Evolutionary conservation across 2,329 filamentous ascomycete genomes (phyloP), one percentile per base, ranked within the genome.

Genomic region (Nigrograna mackinnonii): DNA sequence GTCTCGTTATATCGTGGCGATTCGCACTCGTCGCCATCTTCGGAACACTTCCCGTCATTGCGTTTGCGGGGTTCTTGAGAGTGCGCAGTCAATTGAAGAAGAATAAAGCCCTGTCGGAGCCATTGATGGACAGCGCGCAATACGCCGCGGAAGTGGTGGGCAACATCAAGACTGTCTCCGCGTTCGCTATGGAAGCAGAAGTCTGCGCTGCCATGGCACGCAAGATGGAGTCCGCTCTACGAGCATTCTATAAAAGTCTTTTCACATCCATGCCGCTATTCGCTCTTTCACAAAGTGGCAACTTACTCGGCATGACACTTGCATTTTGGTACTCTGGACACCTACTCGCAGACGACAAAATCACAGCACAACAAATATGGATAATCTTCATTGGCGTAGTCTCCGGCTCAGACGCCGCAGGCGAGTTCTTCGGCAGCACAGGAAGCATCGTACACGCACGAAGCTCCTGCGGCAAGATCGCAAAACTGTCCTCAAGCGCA

Each of bases 111-210:
- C 84, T 85, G 48, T 75, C 77, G 1, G 76, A 74, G n/a, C 55
- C 54, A 11, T 68, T 68, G 31, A 54, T 62, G 6, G 50, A 54
- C 14, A 68, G 64, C 34, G 63, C 66, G 32, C 55, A 54, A 4
- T 52, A 69, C 16, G 68, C 67, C 11, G 55, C 65, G 1, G 91
- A 96, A 67, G 89, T 91, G 35, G 94, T 91, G 30, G 89, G 87
- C 2, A 87, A 89, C 11, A 95, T 96, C 55, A 86, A 91, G 38
- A 96, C 91, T 3, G 91, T 96, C 11, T 91, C 91, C 6, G 87
- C 89, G 3, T 78, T 96, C 32, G 95, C 90, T 0, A 83, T 91
- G 12, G 91, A 96, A 69, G 79, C 13, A 3, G 37, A 40, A 24
- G 45, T 52, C 6, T 41, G 46, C 7, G 35, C 28, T 6, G 33